Evolutionary conservation across 2,329 filamentous ascomycete species (phyloP).

Genomic region (Epichloe amarillans): DNA sequence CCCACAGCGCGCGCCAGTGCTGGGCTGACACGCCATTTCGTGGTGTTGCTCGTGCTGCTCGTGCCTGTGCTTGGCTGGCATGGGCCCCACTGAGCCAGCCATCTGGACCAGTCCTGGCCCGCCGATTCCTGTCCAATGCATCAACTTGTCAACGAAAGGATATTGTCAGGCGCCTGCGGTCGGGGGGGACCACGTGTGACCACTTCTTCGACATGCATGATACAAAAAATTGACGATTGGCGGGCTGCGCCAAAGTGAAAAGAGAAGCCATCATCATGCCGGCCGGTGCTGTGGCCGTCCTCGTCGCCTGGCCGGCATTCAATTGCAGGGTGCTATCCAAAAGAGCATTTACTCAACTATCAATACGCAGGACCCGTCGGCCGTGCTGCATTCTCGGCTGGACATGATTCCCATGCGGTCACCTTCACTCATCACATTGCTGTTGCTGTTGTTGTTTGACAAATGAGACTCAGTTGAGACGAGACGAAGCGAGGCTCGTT

Average conservation of each 20-base stretch:
- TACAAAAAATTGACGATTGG: too few species aligned
- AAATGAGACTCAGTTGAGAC: not conserved
- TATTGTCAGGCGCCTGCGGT: too few species aligned
- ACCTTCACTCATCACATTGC: not conserved
- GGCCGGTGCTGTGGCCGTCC: not conserved
- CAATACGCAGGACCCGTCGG: not conserved
- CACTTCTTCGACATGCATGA: too few species aligned
- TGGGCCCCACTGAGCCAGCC: not conserved
- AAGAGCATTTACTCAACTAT: not conserved
- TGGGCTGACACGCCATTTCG: conserved; percentile 1
- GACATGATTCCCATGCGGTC: too few species aligned
- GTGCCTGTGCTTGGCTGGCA: conserved; percentile 1
- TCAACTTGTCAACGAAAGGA: too few species aligned
- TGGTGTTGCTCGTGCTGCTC: not conserved
- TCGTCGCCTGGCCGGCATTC: not conserved
- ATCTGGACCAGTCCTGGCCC: not conserved
- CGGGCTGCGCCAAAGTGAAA: too few species aligned
- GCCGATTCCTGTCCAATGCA: not conserved
- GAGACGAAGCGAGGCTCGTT: not conserved
- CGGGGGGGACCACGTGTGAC: too few species aligned
- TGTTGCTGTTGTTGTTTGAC: not conserved
- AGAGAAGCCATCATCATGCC: not conserved
- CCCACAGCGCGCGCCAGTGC: not conserved
- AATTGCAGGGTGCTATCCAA: too few species aligned
- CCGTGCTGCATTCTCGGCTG: not conserved